phyloP scores from a whole-genome alignment of 345 rosid genomes.

The Sonneratia alba region DNA sequence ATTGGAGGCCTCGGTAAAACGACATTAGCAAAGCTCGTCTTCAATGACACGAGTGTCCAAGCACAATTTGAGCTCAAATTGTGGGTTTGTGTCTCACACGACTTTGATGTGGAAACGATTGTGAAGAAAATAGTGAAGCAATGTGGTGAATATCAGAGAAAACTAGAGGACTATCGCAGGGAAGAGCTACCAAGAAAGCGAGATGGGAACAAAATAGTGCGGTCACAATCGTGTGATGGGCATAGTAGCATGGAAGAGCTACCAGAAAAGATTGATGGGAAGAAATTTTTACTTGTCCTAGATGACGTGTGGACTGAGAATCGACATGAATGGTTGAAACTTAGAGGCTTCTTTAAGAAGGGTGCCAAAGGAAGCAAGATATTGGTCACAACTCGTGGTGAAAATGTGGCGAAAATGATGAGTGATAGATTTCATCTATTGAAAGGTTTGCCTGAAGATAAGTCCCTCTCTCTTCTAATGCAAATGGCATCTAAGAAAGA shows the following conservation, averaged over 20 bases:
- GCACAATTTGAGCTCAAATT: not conserved
- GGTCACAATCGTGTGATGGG: no score
- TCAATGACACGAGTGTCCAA: not conserved
- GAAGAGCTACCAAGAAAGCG: no score
- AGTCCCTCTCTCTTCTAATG: not conserved
- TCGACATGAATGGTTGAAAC: not conserved
- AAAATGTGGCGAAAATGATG: rapidly evolving
- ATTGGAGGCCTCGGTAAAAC: conserved; percentile 1
- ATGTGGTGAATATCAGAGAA: no score
- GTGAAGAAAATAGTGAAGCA: no score
- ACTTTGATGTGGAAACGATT: not conserved
- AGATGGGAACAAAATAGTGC: no score
- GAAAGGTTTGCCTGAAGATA: not conserved
- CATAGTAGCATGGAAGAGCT: no score
- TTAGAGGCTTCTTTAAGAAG: not conserved
- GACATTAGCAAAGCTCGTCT: not conserved
- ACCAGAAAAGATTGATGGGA: no score
- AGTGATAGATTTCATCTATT: rapidly evolving
- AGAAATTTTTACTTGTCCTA: no score
- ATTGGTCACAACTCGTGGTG: not conserved
- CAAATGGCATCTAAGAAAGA: not conserved
- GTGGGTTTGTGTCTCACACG: not conserved
- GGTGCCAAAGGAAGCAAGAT: conserved; percentile 10
- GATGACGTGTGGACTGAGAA: not conserved
- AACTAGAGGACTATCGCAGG: no score